Evolutionary conservation across 2,329 filamentous ascomycete genomes (phyloP), one percentile per base, ranked within the genome.

Genomic region (Pestalotiopsis sp.): DNA sequence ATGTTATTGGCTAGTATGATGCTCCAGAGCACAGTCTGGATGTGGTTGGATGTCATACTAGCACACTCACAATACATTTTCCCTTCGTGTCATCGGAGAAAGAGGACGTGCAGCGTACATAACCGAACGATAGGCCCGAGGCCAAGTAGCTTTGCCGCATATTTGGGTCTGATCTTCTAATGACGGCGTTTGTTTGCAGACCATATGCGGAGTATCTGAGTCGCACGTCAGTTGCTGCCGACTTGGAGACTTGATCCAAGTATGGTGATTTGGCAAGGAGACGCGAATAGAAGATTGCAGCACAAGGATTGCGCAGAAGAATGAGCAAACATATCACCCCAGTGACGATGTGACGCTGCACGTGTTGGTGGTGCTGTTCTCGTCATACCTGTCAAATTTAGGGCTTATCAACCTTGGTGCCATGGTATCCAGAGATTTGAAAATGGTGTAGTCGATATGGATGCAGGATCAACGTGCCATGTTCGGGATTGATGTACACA

Each of bases 331-430:
- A 20, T 52, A 3, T n/a, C 45, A 52, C 20, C 20, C 17, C 4
- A 52, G 3, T 52, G 31, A 17, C 27, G 59, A 61, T 61, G 59
- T 39, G 59, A 61, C 59, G 27, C 59, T 62, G 59, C 17, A 31
- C 59, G 59, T 27, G 27, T 31, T 62, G 59, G 27, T 20, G n/a
- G 25, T 14, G n/a, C 59, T 62, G 9, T 36, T 36, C 31, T 36
- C 31, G 59, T 62, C 59, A 62, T 36, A 62, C 27, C 31, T 62
- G 36, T 62, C 31, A 62, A 27, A 36, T 36, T 27, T 36, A 59
- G 57, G 23, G 57, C 27, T 36, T 27, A 59, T 27, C 23, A 23
- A n/a, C 6, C 11, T 23, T 12, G 23, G 23, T 36, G 9, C 23
- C 57, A 52, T 52, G 14, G 17, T 20, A 52, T 23, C 20, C 45